Evolutionary conservation across 352 stramenopile genomes (phyloP).

Genomic region (Globisporangium middletonii): DNA sequence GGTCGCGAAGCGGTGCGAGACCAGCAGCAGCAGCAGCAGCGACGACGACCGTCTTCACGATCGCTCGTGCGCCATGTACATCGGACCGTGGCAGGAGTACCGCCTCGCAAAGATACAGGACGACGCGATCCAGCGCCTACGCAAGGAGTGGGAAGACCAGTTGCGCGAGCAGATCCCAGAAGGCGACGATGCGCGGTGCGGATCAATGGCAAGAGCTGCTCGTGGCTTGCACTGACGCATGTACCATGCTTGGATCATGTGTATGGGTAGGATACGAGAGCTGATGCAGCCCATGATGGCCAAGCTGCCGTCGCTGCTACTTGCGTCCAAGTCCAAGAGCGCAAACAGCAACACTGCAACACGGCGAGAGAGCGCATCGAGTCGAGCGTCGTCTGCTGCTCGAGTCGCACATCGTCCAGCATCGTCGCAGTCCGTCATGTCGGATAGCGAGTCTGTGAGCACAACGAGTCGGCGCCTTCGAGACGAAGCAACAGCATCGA

Average conservation of each 20-base stretch:
- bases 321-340: slow-evolving; percentile 35
- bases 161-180: slow-evolving; percentile 41
- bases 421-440: slow-evolving; percentile 1
- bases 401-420: background rate
- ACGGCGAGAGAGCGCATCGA: slow-evolving; percentile 6
- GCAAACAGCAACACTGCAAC: background rate
- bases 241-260: background rate
- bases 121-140: slow-evolving; percentile 61
- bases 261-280: slow-evolving; percentile 45
- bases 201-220: background rate
- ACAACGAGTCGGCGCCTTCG: slow-evolving; percentile 1
- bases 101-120: slow-evolving; percentile 81
- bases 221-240: too few relatives aligned
- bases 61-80: slow-evolving; percentile 43
- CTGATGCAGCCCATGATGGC: slow-evolving; percentile 73
- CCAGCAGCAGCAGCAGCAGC: background rate
- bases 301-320: slow-evolving; percentile 62
- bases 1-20: slow-evolving; percentile 1
- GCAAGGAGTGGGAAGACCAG: slow-evolving; percentile 57
- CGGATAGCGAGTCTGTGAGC: background rate
- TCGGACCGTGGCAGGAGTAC: slow-evolving; percentile 84
- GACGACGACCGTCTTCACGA: background rate
- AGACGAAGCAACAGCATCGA: background rate
- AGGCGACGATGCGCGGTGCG: slow-evolving; percentile 37
- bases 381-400: slow-evolving; percentile 5